phyloP scores from a whole-genome alignment of 805 yeast genomes.

The Schwanniomyces yamadae region DNA sequence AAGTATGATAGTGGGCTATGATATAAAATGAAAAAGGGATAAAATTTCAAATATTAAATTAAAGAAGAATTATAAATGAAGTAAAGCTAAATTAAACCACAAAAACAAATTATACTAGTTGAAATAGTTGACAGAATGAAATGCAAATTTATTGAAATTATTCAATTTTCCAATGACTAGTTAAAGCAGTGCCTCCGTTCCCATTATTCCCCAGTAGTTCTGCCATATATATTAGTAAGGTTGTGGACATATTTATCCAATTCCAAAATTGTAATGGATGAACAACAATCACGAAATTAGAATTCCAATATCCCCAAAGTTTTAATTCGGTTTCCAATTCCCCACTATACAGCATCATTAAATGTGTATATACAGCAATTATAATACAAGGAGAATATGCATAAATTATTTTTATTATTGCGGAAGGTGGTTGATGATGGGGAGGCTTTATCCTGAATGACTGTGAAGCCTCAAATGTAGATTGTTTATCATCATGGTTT shows the following conservation, averaged over 20 bases:
- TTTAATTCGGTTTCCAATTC: conserved; percentile 63
- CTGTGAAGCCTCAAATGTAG: not conserved
- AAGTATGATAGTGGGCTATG: too few relatives aligned
- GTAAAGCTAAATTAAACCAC: not conserved
- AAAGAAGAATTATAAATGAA: too few relatives aligned
- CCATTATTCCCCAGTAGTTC: conserved; percentile 57
- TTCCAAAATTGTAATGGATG: conserved; percentile 97
- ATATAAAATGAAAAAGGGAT: too few relatives aligned
- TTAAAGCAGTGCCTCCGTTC: conserved; percentile 33
- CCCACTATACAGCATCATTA: conserved; percentile 86
- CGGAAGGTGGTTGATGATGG: conserved; percentile 26
- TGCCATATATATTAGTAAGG: conserved; percentile 73
- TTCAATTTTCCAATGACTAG: conserved; percentile 46
- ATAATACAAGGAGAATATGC: conserved; percentile 92
- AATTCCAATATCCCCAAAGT: conserved; percentile 56
- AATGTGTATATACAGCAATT: conserved; percentile 91
- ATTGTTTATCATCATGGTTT: not conserved
- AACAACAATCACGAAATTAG: conserved; percentile 20
- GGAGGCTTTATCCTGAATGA: conserved; percentile 10
- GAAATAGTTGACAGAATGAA: not conserved
- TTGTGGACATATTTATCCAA: conserved; percentile 86
- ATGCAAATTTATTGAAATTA: conserved; percentile 10
- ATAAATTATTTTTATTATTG: conserved; percentile 59
- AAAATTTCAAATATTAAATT: too few relatives aligned
- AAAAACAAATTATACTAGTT: not conserved